phyloP scores from a whole-genome alignment of 148 eudicot genomes.

The Rheum nobile region DNA sequence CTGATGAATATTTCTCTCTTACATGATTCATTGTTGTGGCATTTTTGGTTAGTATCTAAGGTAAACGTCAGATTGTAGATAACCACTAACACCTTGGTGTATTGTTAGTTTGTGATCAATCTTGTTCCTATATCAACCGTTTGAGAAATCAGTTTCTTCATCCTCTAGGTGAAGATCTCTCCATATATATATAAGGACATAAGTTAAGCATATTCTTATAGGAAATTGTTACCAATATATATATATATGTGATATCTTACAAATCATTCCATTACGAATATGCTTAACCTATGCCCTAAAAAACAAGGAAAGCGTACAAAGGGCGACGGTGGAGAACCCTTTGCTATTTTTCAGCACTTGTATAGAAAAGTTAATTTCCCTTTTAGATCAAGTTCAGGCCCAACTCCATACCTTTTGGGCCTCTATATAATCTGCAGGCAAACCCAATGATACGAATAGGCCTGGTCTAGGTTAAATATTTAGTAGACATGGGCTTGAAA shows the following conservation, averaged over 20 bases:
- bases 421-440: background rate
- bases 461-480: background rate
- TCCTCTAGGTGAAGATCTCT: no score
- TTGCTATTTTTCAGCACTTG: no score
- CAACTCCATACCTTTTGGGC: background rate
- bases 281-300: no score
- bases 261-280: no score
- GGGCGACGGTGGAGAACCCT: no score
- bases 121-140: background rate
- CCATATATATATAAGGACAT: no score
- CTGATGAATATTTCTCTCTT: background rate
- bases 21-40: background rate
- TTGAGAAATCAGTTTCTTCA: no score
- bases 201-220: no score
- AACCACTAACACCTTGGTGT: background rate
- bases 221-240: no score
- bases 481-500: background rate
- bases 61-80: background rate
- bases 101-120: background rate
- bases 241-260: no score
- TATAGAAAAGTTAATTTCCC: background rate
- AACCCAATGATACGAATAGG: background rate
- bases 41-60: background rate
- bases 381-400: background rate
- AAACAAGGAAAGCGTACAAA: no score